phyloP scores from a whole-genome alignment of 2,329 filamentous ascomycete genomes.

The Penicillium sp. region DNA sequence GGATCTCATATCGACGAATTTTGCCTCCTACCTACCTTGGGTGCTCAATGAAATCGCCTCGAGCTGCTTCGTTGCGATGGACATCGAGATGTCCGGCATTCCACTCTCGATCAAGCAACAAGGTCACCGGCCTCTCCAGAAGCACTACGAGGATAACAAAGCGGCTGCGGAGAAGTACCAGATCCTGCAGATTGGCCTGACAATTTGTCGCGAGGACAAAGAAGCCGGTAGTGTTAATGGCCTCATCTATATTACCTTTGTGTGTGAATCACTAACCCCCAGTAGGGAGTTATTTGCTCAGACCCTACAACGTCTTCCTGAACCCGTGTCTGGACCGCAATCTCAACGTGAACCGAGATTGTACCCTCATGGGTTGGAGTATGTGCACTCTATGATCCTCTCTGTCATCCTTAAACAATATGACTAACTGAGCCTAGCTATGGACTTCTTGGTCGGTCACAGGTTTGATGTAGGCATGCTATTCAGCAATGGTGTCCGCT shows the following conservation, averaged over 20 bases:
- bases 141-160: slow-evolving; percentile 65
- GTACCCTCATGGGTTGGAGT: slow-evolving; percentile 61
- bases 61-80: slow-evolving; percentile 65
- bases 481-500: slow-evolving; percentile 62
- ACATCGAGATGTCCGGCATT: slow-evolving; percentile 70
- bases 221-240: slow-evolving; percentile 34
- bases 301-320: slow-evolving; percentile 68
- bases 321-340: slow-evolving; percentile 58
- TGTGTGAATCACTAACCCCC: slow-evolving; percentile 42
- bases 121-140: slow-evolving; percentile 55
- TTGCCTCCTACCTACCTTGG: slow-evolving; percentile 55
- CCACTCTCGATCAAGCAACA: slow-evolving; percentile 45
- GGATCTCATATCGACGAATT: slow-evolving; percentile 59
- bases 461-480: slow-evolving; percentile 62
- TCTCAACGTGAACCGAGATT: slow-evolving; percentile 63
- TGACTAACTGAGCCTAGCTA: slow-evolving; percentile 45
- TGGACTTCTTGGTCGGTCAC: slow-evolving; percentile 63
- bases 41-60: slow-evolving; percentile 62
- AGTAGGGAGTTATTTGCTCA: slow-evolving; percentile 58
- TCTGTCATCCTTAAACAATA: neutral
- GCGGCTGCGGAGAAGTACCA: slow-evolving; percentile 65
- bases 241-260: neutral
- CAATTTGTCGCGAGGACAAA: slow-evolving; percentile 62
- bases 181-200: slow-evolving; percentile 69
- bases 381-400: slow-evolving; percentile 22